A percentile compares a stretch with the other conserved stretches of the same genome.
phyloP scores from a whole-genome alignment of 371 early-diverging fungal species.

The Batkoa obscura region DNA sequence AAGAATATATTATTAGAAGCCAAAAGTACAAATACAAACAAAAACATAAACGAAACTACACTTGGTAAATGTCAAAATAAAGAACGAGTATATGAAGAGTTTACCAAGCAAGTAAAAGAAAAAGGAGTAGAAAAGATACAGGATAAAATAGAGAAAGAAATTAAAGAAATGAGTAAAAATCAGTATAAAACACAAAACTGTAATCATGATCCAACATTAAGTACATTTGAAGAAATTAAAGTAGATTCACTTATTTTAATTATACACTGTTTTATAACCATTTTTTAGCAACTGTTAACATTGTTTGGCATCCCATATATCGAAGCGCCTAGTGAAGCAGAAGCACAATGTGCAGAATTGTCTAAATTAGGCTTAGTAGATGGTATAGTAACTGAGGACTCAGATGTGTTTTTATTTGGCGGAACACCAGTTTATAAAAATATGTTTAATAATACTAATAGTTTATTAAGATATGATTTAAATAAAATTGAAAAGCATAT shows the following conservation, averaged over 20 bases:
- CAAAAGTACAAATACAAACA: too few species aligned
- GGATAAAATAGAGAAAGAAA: too few species aligned
- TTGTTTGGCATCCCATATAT: constrained; percentile 94
- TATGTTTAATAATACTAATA: constrained; percentile 80
- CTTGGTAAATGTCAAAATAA: too few species aligned
- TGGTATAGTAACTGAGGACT: constrained; percentile 97
- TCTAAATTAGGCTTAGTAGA: constrained; percentile 54
- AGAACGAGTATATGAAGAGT: too few species aligned
- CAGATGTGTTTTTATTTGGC: constrained; percentile 96
- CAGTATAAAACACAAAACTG: too few species aligned
- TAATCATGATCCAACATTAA: too few species aligned
- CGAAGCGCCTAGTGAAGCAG: constrained; percentile 93
- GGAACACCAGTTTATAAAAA: constrained; percentile 79
- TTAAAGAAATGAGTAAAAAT: too few species aligned
- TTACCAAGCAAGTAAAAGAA: too few species aligned
- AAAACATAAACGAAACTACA: too few species aligned
- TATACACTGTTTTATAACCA: not conserved
- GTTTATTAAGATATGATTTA: constrained; percentile 60
- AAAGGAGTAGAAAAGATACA: too few species aligned
- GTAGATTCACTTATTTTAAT: not conserved
- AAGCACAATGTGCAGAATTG: constrained; percentile 90
- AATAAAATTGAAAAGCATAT: constrained; percentile 45
- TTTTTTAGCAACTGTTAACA: constrained; percentile 39
- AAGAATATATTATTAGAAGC: too few species aligned
- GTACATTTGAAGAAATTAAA: too few species aligned